These are phyloP conservation scores for Aspergillus kassunensis DNA, from an alignment of 495 filamentous ascomycete species.

Conservation along the genomic window DNA sequence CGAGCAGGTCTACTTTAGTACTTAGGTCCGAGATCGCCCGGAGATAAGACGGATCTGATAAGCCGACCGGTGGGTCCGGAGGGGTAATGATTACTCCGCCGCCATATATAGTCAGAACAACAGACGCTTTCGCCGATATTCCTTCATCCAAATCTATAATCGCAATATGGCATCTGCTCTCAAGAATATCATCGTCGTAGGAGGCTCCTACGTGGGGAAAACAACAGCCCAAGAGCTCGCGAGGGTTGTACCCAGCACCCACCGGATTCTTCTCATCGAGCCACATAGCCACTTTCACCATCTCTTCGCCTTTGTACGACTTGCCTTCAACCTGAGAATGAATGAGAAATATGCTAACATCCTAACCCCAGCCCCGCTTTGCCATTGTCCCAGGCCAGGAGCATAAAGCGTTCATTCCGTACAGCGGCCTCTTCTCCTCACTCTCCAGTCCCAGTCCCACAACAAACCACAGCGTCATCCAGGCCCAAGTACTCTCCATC, in stretches of 20 bases:
- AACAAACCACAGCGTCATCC: slow-evolving; percentile 36
- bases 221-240: slow-evolving; percentile 38
- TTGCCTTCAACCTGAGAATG: background rate
- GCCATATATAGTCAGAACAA: background rate
- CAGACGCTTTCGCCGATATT: background rate
- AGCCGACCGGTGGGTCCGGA: background rate
- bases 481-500: slow-evolving; percentile 42
- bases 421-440: slow-evolving; percentile 35
- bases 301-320: slow-evolving; percentile 49
- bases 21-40: background rate
- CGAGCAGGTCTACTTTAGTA: too few relatives aligned
- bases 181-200: slow-evolving; percentile 40
- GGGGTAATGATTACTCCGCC: slow-evolving; percentile 11
- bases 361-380: slow-evolving; percentile 42
- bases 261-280: slow-evolving; percentile 47
- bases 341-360: slow-evolving; percentile 8
- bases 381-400: slow-evolving; percentile 45
- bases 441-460: slow-evolving; percentile 28
- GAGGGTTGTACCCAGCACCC: slow-evolving; percentile 32
- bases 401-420: slow-evolving; percentile 56
- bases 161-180: slow-evolving; percentile 21
- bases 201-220: slow-evolving; percentile 42
- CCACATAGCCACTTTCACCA: slow-evolving; percentile 53
- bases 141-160: background rate
- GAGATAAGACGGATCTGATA: slow-evolving; percentile 15